These are phyloP conservation scores for Fusarium sp. DNA, from an alignment of 2,329 filamentous ascomycete genomes.

Conservation along the genomic window DNA sequence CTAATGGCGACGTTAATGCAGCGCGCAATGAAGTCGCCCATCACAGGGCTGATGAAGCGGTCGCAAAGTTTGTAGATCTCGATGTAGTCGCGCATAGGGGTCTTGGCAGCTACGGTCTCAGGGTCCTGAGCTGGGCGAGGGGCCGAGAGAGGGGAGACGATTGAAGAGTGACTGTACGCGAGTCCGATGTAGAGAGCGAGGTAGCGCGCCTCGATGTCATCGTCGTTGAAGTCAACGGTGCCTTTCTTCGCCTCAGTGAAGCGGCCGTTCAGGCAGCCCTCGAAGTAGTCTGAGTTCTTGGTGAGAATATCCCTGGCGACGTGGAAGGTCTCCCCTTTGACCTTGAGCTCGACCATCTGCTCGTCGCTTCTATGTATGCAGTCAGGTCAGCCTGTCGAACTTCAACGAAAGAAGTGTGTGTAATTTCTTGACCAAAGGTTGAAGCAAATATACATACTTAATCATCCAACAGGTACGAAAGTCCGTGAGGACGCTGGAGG, in stretches of 20 bases:
- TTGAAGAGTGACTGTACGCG: constrained; percentile 53
- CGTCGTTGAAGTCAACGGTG: constrained; percentile 45
- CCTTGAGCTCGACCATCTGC: constrained; percentile 50
- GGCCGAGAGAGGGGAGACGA: constrained; percentile 49
- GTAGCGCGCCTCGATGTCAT: constrained; percentile 53
- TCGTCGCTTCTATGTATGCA: constrained; percentile 47
- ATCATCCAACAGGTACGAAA: constrained; percentile 53
- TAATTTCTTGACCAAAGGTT: not conserved
- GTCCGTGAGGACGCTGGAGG: constrained; percentile 49
- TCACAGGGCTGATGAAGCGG: constrained; percentile 51
- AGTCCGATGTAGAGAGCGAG: constrained; percentile 54
- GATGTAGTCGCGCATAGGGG: constrained; percentile 51
- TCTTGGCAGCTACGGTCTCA: constrained; percentile 44
- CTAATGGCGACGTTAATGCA: constrained; percentile 51
- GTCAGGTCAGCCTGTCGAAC: constrained; percentile 8
- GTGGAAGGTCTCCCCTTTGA: constrained; percentile 49
- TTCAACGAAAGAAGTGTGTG: not conserved
- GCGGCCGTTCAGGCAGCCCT: constrained; percentile 46
- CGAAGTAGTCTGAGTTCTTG: constrained; percentile 54
- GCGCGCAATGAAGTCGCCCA: constrained; percentile 49
- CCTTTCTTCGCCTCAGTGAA: constrained; percentile 50
- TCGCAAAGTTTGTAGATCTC: constrained; percentile 57
- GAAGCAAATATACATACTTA: constrained; percentile 47
- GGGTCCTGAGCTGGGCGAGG: constrained; percentile 46
- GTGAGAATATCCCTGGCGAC: constrained; percentile 51